These are phyloP conservation scores for Prunus yedoensis DNA, from an alignment of 331 rosid genomes.

Conservation along the genomic window DNA sequence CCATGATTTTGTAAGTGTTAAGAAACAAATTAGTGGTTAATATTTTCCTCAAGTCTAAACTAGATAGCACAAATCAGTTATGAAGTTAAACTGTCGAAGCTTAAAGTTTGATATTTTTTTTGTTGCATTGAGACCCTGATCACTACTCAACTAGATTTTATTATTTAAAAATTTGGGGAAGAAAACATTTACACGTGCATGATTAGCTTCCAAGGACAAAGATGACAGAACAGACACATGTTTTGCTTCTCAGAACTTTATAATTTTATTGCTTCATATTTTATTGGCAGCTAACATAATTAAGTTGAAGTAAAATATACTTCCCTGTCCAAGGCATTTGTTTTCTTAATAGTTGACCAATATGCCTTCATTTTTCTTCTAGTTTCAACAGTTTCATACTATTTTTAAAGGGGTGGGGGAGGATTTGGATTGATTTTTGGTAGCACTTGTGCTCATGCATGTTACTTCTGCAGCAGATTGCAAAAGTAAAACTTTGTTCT, in stretches of 20 bases:
- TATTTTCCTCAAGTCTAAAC: neutral
- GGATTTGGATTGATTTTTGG: neutral
- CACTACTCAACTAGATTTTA: neutral
- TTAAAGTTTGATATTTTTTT: neutral
- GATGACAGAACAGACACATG: conserved; percentile 22
- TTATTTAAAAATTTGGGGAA: neutral
- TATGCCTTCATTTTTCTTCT: too few relatives aligned
- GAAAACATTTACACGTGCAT: conserved; percentile 37
- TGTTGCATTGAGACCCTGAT: neutral
- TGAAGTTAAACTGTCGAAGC: neutral
- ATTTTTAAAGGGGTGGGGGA: neutral
- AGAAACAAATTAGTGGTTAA: neutral
- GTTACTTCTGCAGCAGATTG: neutral
- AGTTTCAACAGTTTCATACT: neutral
- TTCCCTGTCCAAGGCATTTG: conserved; percentile 6
- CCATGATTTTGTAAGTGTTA: neutral
- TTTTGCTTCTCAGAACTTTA: conserved; percentile 4
- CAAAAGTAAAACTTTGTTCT: neutral
- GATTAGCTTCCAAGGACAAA: conserved; percentile 21
- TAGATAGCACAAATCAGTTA: neutral
- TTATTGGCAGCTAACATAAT: neutral
- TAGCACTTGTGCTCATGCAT: neutral
- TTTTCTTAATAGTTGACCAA: too few relatives aligned
- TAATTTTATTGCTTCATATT: conserved; percentile 7
- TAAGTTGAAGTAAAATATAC: neutral